Evolutionary conservation across 257 asterid genomes (phyloP).

Genomic region (Solanum dulcamara): DNA sequence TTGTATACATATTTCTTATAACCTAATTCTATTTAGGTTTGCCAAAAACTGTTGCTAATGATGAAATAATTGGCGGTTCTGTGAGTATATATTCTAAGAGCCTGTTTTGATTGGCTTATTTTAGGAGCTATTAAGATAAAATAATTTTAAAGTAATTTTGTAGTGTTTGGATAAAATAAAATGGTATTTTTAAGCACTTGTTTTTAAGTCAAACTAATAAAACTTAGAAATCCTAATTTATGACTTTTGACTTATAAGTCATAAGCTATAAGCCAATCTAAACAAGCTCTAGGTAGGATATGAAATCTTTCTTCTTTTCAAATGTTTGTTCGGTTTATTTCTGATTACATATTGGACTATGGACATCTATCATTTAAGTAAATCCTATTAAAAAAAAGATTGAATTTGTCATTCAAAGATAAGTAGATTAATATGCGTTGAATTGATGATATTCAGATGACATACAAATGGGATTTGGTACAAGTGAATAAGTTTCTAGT

Average conservation of each 20-base stretch:
- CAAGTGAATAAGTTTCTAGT: neutral
- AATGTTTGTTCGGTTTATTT: neutral
- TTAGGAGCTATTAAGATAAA: neutral
- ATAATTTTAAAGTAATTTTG: neutral
- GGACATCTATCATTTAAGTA: neutral
- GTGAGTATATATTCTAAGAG: neutral
- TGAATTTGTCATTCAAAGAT: neutral
- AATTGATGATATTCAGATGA: neutral
- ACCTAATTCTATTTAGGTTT: neutral
- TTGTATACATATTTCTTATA: neutral
- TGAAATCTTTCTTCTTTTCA: neutral
- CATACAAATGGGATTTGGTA: neutral
- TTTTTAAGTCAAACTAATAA: neutral
- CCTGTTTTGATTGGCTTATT: neutral
- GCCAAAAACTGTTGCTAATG: neutral
- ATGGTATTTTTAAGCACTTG: neutral
- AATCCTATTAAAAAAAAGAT: neutral
- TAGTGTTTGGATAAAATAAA: neutral
- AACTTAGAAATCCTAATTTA: neutral
- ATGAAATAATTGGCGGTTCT: neutral
- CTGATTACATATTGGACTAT: neutral
- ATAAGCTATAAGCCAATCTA: neutral
- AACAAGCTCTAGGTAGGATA: neutral
- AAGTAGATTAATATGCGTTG: neutral
- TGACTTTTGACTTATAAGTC: neutral